Evolutionary conservation across 208 protist species (phyloP).

Genomic region (Crithidia brevicula): DNA sequence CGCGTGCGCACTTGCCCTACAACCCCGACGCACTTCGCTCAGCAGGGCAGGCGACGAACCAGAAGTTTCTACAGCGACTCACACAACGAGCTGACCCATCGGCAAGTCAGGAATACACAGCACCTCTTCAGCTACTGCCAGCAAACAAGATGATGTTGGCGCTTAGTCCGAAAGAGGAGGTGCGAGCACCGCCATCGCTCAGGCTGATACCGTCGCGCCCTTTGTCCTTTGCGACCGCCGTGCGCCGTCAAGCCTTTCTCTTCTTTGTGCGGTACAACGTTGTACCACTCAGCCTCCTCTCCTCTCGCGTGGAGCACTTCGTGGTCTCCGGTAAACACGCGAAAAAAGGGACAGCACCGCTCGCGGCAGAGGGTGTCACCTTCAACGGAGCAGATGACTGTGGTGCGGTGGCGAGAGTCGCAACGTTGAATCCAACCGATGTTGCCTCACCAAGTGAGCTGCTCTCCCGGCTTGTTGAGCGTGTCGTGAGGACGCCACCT

Average conservation of each 20-base stretch:
- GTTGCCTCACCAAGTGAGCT: no score
- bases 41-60: neutral
- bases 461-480: no score
- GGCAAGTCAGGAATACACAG: neutral
- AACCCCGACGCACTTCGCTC: neutral
- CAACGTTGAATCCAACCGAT: no score
- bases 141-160: neutral
- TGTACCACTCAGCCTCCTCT: constrained; percentile 33
- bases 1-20: neutral
- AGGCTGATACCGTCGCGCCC: constrained; percentile 5
- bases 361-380: no score
- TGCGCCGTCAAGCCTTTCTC: constrained; percentile 52
- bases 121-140: constrained; percentile 1
- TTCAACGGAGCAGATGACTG: no score
- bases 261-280: constrained; percentile 57
- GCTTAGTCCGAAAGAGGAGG: neutral
- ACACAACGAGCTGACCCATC: constrained; percentile 2
- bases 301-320: neutral
- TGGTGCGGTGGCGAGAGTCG: no score
- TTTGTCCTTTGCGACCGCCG: constrained; percentile 19
- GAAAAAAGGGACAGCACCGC: no score
- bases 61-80: constrained; percentile 11
- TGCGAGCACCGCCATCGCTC: no score
- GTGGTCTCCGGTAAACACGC: neutral
- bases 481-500: no score